phyloP scores from a whole-genome alignment of 2,329 filamentous ascomycete genomes.

The Akanthomyces uredinophilus region DNA sequence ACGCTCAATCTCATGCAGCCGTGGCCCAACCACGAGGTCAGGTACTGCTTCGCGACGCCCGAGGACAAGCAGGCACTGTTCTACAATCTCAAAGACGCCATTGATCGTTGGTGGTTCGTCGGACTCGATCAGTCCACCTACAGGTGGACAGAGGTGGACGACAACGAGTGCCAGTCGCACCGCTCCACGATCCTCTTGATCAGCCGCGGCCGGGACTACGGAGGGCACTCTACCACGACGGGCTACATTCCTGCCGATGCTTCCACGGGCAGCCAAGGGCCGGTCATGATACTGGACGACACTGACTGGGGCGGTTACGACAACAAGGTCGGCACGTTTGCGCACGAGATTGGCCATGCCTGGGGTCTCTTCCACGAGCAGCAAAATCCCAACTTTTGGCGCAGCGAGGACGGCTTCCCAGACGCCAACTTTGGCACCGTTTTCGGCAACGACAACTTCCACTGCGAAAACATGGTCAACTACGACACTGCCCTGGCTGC shows the following conservation, averaged over 20 bases:
- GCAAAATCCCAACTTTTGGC: conserved; percentile 24
- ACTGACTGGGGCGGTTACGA: conserved; percentile 10
- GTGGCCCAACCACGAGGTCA: neutral
- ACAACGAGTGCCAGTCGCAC: neutral
- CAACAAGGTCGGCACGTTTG: conserved; percentile 19
- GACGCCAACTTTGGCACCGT: conserved; percentile 3
- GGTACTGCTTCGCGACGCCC: neutral
- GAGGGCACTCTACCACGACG: neutral
- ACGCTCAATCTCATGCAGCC: neutral
- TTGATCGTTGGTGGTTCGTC: neutral
- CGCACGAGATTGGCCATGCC: conserved; percentile 26
- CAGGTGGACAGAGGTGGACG: neutral
- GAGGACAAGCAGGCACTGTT: neutral
- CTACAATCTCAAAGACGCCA: neutral
- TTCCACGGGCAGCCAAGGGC: conserved; percentile 12
- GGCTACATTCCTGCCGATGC: conserved; percentile 2
- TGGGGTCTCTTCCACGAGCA: conserved; percentile 26
- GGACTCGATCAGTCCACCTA: neutral
- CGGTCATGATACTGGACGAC: conserved; percentile 16
- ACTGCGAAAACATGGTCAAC: conserved; percentile 16
- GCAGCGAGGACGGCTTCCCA: neutral
- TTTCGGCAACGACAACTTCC: conserved; percentile 6
- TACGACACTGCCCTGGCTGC: conserved; percentile 3
- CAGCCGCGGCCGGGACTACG: neutral
- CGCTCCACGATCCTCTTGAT: neutral